Base-by-base conservation (phyloP, 352 stramenopile species). In the Globisporangium nodosum region DNA sequence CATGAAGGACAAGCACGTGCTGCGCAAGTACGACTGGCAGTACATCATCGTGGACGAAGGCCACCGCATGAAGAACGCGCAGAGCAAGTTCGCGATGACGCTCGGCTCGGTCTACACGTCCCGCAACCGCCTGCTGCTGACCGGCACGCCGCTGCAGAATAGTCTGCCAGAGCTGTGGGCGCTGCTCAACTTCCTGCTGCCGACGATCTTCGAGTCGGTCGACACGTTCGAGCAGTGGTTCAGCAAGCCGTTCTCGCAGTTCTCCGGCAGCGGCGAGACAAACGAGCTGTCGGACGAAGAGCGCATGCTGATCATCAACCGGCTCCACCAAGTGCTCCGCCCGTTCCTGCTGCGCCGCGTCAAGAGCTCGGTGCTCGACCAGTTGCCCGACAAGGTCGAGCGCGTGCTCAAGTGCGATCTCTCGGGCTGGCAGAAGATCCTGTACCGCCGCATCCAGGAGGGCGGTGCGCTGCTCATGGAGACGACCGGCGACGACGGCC, bases 131-230 rank as follows among this genome's bases (percentile, higher is more conserved):
- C 74, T 99, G 8, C 66, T 99, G 15, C 92, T 99, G 71, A 99
- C 97, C 13, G 97, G 97, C 50, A 99, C 97, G 1, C 97, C 97
- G 12, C 80, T 99, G 13, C 97, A 99, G 66, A 98, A 99, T 73
- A 98, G 95, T 63, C 66, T 99, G 5, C 92, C 97, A 13, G 91
- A 97, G 70, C 72, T 97, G 1, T 97, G 89, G 89, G 85, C 91
- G 12, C 67, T 97, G 21, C 66, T 97, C 13, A 97, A 97, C 66
- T 97, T 97, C 49, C 65, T 97, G 31, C 60, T 97, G 31, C 89
- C 89, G 20, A 95, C 91, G 27, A 95, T 97, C 58, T 97, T 97
- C 58, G 80, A 93, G 64, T 90, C 75, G 3, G 83, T 94, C 31
- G 84, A 95, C 43, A 95, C 83, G n/a, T 96, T 96, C 40, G 83